Base-by-base conservation (phyloP, 2,329 filamentous ascomycete genomes). In the Massarina eburnea region DNA sequence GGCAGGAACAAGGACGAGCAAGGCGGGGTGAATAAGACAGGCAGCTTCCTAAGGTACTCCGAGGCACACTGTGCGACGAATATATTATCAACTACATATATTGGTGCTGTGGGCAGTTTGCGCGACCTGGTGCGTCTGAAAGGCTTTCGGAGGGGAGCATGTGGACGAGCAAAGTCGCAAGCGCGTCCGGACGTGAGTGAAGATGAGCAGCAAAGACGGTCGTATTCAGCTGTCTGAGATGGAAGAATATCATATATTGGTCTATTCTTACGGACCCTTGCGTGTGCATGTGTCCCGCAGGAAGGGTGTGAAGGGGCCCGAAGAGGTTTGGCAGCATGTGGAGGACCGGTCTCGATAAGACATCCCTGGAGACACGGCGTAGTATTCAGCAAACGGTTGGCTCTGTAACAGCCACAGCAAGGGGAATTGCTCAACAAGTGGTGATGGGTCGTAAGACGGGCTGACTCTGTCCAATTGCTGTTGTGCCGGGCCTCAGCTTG, bases 331-430 rank as follows among this genome's bases (percentile, higher is more conserved):
- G 53, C 14, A 51, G 46, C 50, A 55, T 54, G 51, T 50, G 50
- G 49, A 53, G 38, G 48, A 56, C 58, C 46, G 54, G 49, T 39
- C 57, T 33, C 58, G 65, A 68, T 69, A 69, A 69, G 65, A 46
- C 15, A 60, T 50, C 51, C 57, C 46, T 59, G 37, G 26, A 43
- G 38, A 43, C 50, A 52, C 52, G 41, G 39, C 44, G 26, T 39
- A 46, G 45, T 44, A 52, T 51, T 46, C 45, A 48, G 41, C 46
- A 59, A 59, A 56, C 58, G 55, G 61, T 49, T 39, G 50, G 47
- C 42, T 42, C 43, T 39, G 43, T 51, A 40, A 48, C 48, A 57
- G 58, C 60, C 55, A 60, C 58, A 53, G 35, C 46, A 44, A 48
- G 43, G 37, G 24, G 24, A 41, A 17, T 36, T 39, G 46, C 49